Conservation (phyloP, 768 basidiomycete species). For the Boletus sp. region DNA sequence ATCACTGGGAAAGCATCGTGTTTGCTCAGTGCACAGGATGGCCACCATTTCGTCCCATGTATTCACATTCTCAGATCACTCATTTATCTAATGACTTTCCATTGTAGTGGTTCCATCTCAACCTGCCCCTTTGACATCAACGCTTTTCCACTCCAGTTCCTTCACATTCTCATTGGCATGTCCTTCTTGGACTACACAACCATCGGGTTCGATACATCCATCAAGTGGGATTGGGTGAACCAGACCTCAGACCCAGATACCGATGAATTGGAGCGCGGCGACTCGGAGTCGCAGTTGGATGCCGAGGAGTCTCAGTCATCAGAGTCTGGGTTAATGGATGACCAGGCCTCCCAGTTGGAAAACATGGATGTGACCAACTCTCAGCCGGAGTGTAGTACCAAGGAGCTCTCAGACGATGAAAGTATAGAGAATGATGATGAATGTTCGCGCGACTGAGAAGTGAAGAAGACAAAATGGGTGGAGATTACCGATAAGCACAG, state of each 20-base stretch:
- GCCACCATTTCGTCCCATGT: not conserved
- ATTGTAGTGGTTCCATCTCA: not conserved
- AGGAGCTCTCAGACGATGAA: too few relatives aligned
- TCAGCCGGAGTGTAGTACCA: too few relatives aligned
- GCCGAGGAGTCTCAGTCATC: too few relatives aligned
- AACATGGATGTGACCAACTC: too few relatives aligned
- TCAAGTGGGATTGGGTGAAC: not conserved
- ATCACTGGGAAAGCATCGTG: not conserved
- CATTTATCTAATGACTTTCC: not conserved
- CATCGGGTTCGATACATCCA: not conserved
- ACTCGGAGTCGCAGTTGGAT: too few relatives aligned
- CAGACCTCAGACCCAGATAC: too few relatives aligned
- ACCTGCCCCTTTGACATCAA: not conserved
- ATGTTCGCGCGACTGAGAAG: not conserved
- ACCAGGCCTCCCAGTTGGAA: too few relatives aligned
- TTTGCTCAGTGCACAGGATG: not conserved
- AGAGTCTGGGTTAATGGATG: too few relatives aligned
- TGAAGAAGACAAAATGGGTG: not conserved
- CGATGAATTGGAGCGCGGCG: too few relatives aligned
- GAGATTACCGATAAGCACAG: not conserved
- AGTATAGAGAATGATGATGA: not conserved
- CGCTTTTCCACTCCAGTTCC: not conserved
- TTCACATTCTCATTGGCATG: not conserved
- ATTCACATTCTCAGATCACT: not conserved
- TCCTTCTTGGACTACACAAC: not conserved